Evolutionary conservation across 768 basidiomycete species (phyloP).

Genomic region (Pluteus cervinus): DNA sequence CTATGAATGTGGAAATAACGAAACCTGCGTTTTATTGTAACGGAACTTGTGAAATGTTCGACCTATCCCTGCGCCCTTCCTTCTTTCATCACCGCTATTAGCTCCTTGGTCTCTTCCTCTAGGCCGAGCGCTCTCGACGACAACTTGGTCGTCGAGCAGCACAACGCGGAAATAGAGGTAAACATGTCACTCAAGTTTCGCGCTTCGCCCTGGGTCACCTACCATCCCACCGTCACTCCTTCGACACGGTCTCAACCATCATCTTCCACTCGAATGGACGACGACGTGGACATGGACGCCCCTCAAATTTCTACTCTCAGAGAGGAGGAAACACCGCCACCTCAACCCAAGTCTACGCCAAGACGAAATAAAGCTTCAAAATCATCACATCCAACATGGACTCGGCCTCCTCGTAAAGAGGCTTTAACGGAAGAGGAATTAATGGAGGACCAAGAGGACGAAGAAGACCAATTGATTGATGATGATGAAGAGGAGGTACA

Average conservation of each 20-base stretch:
- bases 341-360: constrained; percentile 27
- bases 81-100: too few species aligned
- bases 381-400: too few species aligned
- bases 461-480: constrained; percentile 79
- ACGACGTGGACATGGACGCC: constrained; percentile 66
- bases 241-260: constrained; percentile 18
- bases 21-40: too few species aligned
- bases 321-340: constrained; percentile 70
- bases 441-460: constrained; percentile 62
- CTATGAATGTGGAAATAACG: too few species aligned
- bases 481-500: constrained; percentile 24
- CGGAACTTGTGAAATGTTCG: too few species aligned
- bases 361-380: too few species aligned
- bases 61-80: too few species aligned
- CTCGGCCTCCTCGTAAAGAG: constrained; percentile 15
- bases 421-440: constrained; percentile 41
- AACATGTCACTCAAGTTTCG: constrained; percentile 49
- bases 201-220: constrained; percentile 57
- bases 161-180: constrained; percentile 28
- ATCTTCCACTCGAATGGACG: constrained; percentile 29
- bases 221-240: constrained; percentile 33
- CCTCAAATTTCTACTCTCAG: constrained; percentile 76
- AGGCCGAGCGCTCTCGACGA: too few species aligned
- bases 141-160: too few species aligned
- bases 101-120: too few species aligned